Base-by-base conservation (phyloP, 2,329 filamentous ascomycete species). In the Pezicula radicicola region DNA sequence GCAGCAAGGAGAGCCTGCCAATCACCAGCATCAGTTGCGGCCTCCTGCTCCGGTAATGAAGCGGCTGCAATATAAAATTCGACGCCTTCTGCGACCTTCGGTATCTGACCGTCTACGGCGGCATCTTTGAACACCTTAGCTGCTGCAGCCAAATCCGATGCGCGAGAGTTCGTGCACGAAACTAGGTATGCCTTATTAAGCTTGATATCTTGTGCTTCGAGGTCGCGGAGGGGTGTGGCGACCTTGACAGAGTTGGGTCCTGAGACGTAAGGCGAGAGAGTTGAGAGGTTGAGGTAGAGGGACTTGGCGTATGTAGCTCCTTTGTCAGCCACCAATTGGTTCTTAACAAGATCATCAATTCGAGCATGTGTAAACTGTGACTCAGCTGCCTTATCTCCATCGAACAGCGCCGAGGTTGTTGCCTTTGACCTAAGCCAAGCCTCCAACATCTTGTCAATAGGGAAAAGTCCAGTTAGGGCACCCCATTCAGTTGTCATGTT, bases 241-340 rank as follows among this genome's bases (percentile, higher is more conserved):
- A 96, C 74, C 70, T 97, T 97, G 64, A 96, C 91, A 0, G 88
- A 92, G 72, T 97, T 96, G 1, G 93, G 93, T 0, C 93, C 92
- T 0, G 91, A 79, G 9, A 97, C 85, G 51, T 88, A 92, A 0
- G 92, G 92, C 0, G 89, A 87, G 0, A 97, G 79, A 0, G 90
- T 92, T 0, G 87, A 89, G 1, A 97, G 79, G 66, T 96, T 83
- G 6, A 97, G 75, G 67, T 88, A 91, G 0, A 96, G 77, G 39
- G 85, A 74, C 71, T 97, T 97, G 50, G 91, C 87, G 60, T 97
- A 97, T 6, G 75, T 76, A 1, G 91, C 92, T 8, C 84, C 88
- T 13, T 80, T 81, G 64, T 97, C 92, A 3, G 92, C 89, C 1
- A 66, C 69, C 2, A 92, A 66, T 0, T 77, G 83, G 61, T 88